Evolutionary conservation across 129 eudicot species (phyloP).

Genomic region (Oenanthe sinensis): DNA sequence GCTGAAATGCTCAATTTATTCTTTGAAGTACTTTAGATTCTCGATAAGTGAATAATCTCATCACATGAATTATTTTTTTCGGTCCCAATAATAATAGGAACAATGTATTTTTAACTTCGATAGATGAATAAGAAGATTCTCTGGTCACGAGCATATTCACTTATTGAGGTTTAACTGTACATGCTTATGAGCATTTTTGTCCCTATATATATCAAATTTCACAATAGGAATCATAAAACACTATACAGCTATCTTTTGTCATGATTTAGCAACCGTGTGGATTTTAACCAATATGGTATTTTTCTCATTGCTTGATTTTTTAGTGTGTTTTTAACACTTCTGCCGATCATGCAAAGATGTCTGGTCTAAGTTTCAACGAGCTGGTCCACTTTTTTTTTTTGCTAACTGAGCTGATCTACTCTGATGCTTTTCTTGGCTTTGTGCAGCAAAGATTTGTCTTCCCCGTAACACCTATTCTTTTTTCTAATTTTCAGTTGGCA

Average conservation of each 20-base stretch:
- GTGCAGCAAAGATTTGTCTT: not conserved
- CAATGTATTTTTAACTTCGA: too few relatives aligned
- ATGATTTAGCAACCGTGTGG: not conserved
- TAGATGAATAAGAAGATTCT: too few relatives aligned
- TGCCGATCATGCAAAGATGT: not conserved
- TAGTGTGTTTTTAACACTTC: not conserved
- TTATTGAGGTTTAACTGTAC: too few relatives aligned
- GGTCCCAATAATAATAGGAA: too few relatives aligned
- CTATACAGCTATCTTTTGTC: not conserved
- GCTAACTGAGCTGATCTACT: not conserved
- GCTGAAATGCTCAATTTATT: not conserved
- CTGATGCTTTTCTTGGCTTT: not conserved
- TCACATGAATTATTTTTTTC: too few relatives aligned
- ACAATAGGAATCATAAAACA: not conserved
- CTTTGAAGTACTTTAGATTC: not conserved
- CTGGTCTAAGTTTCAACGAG: not conserved
- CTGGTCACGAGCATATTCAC: too few relatives aligned
- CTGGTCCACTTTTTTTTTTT: not conserved
- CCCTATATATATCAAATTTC: not conserved
- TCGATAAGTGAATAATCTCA: too few relatives aligned
- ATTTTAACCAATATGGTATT: not conserved
- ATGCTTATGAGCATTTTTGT: not conserved
- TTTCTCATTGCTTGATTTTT: not conserved
- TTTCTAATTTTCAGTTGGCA: constrained; percentile 61
- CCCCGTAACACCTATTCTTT: constrained; percentile 2